These are phyloP conservation scores for Pseudogymnoascus sp. DNA, from an alignment of 2,329 filamentous ascomycete species.

Conservation along the genomic window DNA sequence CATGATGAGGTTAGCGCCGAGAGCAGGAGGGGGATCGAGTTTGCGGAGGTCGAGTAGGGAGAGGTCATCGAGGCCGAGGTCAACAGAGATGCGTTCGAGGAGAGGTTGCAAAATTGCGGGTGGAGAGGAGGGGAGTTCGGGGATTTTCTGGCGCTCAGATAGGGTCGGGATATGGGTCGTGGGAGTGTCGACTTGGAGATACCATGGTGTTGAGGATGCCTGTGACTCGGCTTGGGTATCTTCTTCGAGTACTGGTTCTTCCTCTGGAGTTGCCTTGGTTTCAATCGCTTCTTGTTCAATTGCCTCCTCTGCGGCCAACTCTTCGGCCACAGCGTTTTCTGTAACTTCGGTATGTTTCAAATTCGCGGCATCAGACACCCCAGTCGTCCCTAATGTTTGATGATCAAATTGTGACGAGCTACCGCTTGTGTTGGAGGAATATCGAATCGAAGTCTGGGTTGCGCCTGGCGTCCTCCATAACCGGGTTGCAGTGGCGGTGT, in stretches of 20 bases:
- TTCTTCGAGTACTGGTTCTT: conserved; percentile 8
- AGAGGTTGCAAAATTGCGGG: conserved; percentile 67
- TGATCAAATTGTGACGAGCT: neutral
- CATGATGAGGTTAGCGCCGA: conserved; percentile 89
- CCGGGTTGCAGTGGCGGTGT: conserved; percentile 2
- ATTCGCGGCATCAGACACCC: neutral
- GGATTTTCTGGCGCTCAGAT: conserved; percentile 50
- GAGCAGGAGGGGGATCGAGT: conserved; percentile 77
- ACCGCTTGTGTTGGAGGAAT: neutral
- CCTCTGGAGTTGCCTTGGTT: conserved; percentile 15
- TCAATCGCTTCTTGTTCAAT: conserved; percentile 19
- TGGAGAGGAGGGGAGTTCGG: conserved; percentile 50
- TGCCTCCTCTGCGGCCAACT: conserved; percentile 1
- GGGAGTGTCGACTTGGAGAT: conserved; percentile 64
- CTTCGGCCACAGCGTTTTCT: neutral
- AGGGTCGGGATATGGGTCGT: conserved; percentile 35
- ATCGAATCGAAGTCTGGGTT: conserved; percentile 9
- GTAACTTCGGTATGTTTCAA: neutral
- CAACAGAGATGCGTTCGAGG: conserved; percentile 71
- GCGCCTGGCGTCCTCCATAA: conserved; percentile 6
- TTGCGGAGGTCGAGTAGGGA: conserved; percentile 74
- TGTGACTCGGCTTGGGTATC: neutral
- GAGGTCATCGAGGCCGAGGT: conserved; percentile 80
- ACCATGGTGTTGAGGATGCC: conserved; percentile 61
- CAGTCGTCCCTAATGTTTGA: neutral